Conservation (phyloP, 2,329 filamentous ascomycete species). For the Boeremia lycopersici region DNA sequence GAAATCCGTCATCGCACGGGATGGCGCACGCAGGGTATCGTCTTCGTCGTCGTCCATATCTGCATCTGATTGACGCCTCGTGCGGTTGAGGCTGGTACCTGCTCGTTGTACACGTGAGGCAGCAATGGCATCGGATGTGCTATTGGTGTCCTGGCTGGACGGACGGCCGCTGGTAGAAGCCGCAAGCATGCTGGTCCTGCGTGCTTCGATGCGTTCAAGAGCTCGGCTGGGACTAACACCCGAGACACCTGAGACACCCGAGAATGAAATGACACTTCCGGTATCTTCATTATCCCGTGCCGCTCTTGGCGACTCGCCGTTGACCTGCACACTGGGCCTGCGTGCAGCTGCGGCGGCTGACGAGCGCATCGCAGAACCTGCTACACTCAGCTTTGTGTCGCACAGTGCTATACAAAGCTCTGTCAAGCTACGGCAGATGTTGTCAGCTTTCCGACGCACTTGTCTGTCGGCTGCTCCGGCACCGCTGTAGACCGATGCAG, state of each 20-base stretch:
- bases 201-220: slow-evolving; percentile 53
- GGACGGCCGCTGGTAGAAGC: slow-evolving; percentile 36
- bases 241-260: slow-evolving; percentile 19
- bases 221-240: slow-evolving; percentile 45
- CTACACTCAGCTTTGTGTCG: slow-evolving; percentile 43
- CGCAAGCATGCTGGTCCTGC: slow-evolving; percentile 45
- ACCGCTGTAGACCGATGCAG: slow-evolving; percentile 68
- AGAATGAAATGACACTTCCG: slow-evolving; percentile 30
- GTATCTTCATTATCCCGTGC: slow-evolving; percentile 46
- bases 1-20: slow-evolving; percentile 56
- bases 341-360: slow-evolving; percentile 34
- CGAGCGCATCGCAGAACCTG: slow-evolving; percentile 39
- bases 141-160: slow-evolving; percentile 35
- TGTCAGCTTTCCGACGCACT: slow-evolving; percentile 86
- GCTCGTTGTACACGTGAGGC: slow-evolving; percentile 44
- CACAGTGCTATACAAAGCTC: slow-evolving; percentile 85
- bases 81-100: slow-evolving; percentile 47
- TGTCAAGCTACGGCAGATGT: slow-evolving; percentile 88
- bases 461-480: slow-evolving; percentile 74
- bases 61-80: slow-evolving; percentile 38
- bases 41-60: slow-evolving; percentile 48
- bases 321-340: slow-evolving; percentile 45
- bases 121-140: slow-evolving; percentile 23
- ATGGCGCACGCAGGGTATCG: slow-evolving; percentile 51
- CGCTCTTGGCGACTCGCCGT: slow-evolving; percentile 42